These are phyloP conservation scores for Salinomyces thailandicus DNA, from an alignment of 2,329 filamentous ascomycete species.

Conservation along the genomic window DNA sequence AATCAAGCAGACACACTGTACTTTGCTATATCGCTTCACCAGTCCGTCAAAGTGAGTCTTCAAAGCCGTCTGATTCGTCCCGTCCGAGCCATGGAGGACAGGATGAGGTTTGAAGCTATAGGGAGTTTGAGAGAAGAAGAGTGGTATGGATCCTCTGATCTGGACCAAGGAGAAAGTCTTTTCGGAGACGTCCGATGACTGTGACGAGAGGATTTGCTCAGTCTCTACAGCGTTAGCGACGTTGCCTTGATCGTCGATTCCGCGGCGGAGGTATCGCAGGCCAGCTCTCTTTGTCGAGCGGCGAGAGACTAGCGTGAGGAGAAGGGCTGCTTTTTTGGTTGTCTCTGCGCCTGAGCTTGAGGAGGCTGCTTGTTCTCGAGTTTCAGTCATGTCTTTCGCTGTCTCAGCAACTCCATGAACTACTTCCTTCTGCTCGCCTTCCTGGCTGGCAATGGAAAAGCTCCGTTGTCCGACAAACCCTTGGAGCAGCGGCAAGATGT, in stretches of 20 bases:
- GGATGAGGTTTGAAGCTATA: conserved; percentile 87
- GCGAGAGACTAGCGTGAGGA: conserved; percentile 86
- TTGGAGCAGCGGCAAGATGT: conserved; percentile 77
- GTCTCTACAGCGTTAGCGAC: conserved; percentile 89
- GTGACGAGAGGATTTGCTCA: conserved; percentile 76
- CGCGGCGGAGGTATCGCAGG: conserved; percentile 77
- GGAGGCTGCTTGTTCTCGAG: conserved; percentile 5
- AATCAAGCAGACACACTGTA: conserved; percentile 75
- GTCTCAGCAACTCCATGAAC: conserved; percentile 16
- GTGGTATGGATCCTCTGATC: conserved; percentile 77
- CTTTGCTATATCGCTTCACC: conserved; percentile 56
- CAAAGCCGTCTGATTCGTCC: conserved; percentile 69
- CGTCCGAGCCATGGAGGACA: conserved; percentile 66
- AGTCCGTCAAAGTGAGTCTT: conserved; percentile 67
- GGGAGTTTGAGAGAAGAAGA: conserved; percentile 91
- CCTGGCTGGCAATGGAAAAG: conserved; percentile 44
- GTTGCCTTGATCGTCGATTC: conserved; percentile 79
- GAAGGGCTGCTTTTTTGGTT: conserved; percentile 9
- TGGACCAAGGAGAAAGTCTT: conserved; percentile 79
- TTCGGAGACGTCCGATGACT: conserved; percentile 50
- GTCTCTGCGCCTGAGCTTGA: conserved; percentile 3
- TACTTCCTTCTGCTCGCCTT: conserved; percentile 18
- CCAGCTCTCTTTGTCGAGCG: conserved; percentile 79
- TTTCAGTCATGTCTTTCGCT: conserved; percentile 11
- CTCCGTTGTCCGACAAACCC: conserved; percentile 82